Conservation (phyloP, 768 basidiomycete genomes). For the Clitopilus passeckerianus region DNA sequence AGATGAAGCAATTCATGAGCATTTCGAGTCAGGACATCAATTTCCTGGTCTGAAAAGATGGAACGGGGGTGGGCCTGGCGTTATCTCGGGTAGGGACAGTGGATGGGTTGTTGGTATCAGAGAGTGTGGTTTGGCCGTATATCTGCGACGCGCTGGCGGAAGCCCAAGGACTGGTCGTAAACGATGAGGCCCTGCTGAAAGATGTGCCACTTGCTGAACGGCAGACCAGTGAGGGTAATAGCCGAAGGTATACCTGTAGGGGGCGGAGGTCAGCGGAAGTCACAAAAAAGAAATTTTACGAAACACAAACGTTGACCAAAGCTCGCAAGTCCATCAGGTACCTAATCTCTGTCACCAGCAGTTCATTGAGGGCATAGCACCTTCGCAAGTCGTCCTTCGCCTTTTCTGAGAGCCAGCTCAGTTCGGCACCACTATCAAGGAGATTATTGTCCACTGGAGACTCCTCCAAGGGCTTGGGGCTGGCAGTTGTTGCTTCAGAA, state of each 20-base stretch:
- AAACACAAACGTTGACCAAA: constrained; percentile 60
- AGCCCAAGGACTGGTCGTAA: constrained; percentile 39
- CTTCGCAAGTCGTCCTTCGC: constrained; percentile 43
- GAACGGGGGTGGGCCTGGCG: constrained; percentile 33
- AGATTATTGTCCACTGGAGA: constrained; percentile 19
- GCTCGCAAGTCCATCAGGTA: constrained; percentile 78
- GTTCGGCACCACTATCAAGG: constrained; percentile 21
- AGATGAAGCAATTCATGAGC: constrained; percentile 60
- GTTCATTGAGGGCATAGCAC: constrained; percentile 78
- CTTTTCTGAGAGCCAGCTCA: constrained; percentile 24
- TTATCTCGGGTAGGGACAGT: constrained; percentile 6
- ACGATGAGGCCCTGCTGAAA: constrained; percentile 36
- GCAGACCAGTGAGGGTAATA: constrained; percentile 43
- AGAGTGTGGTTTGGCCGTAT: constrained; percentile 12
- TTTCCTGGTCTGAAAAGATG: constrained; percentile 53
- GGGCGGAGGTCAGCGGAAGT: not conserved
- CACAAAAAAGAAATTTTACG: not conserved
- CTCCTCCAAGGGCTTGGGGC: constrained; percentile 13
- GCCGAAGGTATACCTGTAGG: constrained; percentile 59
- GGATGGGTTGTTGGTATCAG: constrained; percentile 16
- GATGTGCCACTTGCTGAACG: constrained; percentile 32
- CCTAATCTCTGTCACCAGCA: constrained; percentile 78
- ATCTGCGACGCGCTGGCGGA: constrained; percentile 15
- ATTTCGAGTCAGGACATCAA: constrained; percentile 61
- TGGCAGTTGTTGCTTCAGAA: constrained; percentile 8